Percentiles rank a stretch among this genome's conserved stretches.
Conservation (phyloP, 1,284 basidiomycete species). For the Uromyces viciae-fabae region DNA sequence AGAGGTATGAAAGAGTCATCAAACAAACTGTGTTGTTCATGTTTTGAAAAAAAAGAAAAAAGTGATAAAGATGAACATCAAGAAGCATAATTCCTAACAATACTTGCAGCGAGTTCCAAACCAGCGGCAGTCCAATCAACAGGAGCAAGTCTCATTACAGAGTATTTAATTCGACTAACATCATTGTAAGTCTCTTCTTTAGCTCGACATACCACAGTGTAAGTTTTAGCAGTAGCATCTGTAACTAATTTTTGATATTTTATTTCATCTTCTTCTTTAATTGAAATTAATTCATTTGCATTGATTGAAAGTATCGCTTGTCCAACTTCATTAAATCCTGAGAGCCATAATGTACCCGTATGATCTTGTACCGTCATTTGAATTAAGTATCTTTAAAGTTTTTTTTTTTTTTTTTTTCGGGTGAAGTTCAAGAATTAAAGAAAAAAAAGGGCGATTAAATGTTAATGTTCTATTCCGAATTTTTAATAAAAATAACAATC, state of each 20-base stretch:
- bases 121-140: conserved; percentile 38
- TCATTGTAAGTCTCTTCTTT: conserved; percentile 40
- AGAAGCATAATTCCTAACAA: conserved; percentile 17
- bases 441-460: too few species aligned
- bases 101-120: neutral
- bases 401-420: too few species aligned
- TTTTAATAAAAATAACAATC: too few species aligned
- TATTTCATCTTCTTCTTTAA: conserved; percentile 24
- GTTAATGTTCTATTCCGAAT: conserved; percentile 9
- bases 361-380: conserved; percentile 82
- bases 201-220: conserved; percentile 25
- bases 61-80: neutral
- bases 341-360: conserved; percentile 84
- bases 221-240: conserved; percentile 30
- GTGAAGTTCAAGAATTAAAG: too few species aligned
- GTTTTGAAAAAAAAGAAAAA: neutral
- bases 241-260: conserved; percentile 14
- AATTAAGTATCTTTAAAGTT: conserved; percentile 74
- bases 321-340: conserved; percentile 92
- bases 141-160: neutral
- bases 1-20: too few species aligned
- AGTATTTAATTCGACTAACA: conserved; percentile 28
- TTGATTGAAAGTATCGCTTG: conserved; percentile 67
- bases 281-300: conserved; percentile 67
- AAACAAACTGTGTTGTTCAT: too few species aligned